phyloP scores from a whole-genome alignment of 192 early-diverging fungal genomes.

The Coemansia sp. region DNA sequence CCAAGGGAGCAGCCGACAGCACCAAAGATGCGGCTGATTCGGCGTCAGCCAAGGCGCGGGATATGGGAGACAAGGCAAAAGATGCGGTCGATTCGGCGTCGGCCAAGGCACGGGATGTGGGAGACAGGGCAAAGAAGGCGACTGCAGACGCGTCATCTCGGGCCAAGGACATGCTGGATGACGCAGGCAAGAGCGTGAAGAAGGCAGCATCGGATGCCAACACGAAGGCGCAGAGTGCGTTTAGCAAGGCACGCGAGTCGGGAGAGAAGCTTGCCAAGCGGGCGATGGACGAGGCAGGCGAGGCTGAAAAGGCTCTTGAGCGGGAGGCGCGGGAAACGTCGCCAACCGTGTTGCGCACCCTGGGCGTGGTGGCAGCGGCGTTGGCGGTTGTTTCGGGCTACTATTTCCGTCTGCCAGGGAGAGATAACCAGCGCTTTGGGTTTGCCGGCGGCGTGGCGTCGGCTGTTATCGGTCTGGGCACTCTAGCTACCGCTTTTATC shows the following conservation, averaged over 20 bases:
- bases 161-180: slow-evolving; percentile 38
- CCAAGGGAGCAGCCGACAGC: background rate
- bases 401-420: slow-evolving; percentile 50
- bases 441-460: slow-evolving; percentile 50
- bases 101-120: slow-evolving; percentile 19
- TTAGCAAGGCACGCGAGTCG: slow-evolving; percentile 32
- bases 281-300: slow-evolving; percentile 43
- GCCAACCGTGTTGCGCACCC: slow-evolving; percentile 19
- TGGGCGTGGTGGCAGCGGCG: slow-evolving; percentile 43
- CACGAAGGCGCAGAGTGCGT: slow-evolving; percentile 36
- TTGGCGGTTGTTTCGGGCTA: slow-evolving; percentile 43
- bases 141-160: slow-evolving; percentile 21
- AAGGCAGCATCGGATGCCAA: slow-evolving; percentile 34
- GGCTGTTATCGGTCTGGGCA: slow-evolving; percentile 44
- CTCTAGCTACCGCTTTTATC: slow-evolving; percentile 43
- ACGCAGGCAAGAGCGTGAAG: slow-evolving; percentile 46
- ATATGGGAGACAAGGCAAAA: slow-evolving; percentile 14
- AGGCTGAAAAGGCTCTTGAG: slow-evolving; percentile 42
- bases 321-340: slow-evolving; percentile 35
- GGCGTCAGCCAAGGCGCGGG: slow-evolving; percentile 14
- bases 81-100: slow-evolving; percentile 13
- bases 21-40: slow-evolving; percentile 20
- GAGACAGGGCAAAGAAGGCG: slow-evolving; percentile 13
- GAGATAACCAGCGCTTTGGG: slow-evolving; percentile 46
- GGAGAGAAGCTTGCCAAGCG: slow-evolving; percentile 39